Evolutionary conservation across 495 filamentous ascomycete genomes (phyloP).

Genomic region (Xylaria nigripes): DNA sequence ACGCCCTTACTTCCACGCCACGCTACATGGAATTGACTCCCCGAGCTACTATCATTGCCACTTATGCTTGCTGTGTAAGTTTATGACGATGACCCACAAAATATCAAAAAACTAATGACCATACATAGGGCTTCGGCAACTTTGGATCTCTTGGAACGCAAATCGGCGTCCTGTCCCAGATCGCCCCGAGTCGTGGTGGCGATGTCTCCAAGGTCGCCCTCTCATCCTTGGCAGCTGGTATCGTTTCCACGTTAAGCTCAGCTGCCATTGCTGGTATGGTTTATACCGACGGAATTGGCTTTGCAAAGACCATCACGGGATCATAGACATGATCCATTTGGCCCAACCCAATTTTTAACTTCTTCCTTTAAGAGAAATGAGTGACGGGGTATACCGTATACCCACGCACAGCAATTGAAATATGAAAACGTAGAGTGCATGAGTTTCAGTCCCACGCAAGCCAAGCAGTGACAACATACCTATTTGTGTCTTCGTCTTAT

Average conservation of each 20-base stretch:
- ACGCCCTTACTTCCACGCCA: conserved; percentile 37
- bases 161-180: conserved; percentile 75
- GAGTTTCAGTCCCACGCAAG: not conserved
- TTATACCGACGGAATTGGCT: conserved; percentile 23
- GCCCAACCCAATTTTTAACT: no score
- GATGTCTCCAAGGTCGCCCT: conserved; percentile 70
- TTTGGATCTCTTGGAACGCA: conserved; percentile 76
- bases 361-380: not conserved
- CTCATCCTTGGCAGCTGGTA: conserved; percentile 68
- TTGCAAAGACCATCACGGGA: not conserved
- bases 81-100: not conserved
- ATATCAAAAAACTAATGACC: conserved; percentile 23
- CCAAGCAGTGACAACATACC: no score
- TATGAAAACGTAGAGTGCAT: not conserved
- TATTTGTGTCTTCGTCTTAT: no score
- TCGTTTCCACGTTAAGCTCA: conserved; percentile 70
- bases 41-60: conserved; percentile 65
- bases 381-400: not conserved
- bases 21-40: conserved; percentile 50
- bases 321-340: not conserved
- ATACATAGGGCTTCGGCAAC: conserved; percentile 59
- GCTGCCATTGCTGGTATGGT: conserved; percentile 69
- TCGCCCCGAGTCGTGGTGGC: conserved; percentile 62
- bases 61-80: conserved; percentile 55
- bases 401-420: not conserved